Evolutionary conservation across 768 basidiomycete species (phyloP).

Genomic region (Russula compacta): DNA sequence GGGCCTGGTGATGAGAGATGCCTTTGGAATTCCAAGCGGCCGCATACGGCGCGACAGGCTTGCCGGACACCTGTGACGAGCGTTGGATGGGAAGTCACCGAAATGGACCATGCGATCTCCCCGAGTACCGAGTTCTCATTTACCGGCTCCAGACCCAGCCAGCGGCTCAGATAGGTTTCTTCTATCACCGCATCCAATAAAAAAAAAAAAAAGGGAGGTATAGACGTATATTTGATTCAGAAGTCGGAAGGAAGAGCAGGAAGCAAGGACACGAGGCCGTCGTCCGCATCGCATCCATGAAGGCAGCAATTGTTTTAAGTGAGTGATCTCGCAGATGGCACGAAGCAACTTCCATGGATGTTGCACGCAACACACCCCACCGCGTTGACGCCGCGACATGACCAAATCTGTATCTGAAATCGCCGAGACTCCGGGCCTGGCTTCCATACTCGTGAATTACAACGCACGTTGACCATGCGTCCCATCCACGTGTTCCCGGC

Average conservation of each 20-base stretch:
- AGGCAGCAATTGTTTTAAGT: neutral
- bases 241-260: neutral
- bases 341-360: neutral
- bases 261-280: conserved; percentile 4
- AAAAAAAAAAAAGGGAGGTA: neutral
- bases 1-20: neutral
- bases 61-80: neutral
- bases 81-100: conserved; percentile 9
- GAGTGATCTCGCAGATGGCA: neutral
- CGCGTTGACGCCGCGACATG: conserved; percentile 6
- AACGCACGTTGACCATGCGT: neutral
- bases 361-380: too few relatives aligned
- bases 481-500: neutral
- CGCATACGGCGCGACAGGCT: neutral
- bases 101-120: conserved; percentile 1
- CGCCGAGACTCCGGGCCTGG: conserved; percentile 1
- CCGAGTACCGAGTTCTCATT: neutral
- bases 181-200: conserved; percentile 12
- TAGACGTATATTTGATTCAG: neutral
- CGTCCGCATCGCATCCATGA: neutral
- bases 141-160: neutral
- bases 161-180: neutral
- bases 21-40: neutral
- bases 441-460: conserved; percentile 1
- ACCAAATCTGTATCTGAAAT: neutral